Percentiles rank a stretch among this genome's conserved stretches.
Evolutionary conservation across 2,329 filamentous ascomycete species (phyloP).

Genomic region (Furcasterigmium sp.): DNA sequence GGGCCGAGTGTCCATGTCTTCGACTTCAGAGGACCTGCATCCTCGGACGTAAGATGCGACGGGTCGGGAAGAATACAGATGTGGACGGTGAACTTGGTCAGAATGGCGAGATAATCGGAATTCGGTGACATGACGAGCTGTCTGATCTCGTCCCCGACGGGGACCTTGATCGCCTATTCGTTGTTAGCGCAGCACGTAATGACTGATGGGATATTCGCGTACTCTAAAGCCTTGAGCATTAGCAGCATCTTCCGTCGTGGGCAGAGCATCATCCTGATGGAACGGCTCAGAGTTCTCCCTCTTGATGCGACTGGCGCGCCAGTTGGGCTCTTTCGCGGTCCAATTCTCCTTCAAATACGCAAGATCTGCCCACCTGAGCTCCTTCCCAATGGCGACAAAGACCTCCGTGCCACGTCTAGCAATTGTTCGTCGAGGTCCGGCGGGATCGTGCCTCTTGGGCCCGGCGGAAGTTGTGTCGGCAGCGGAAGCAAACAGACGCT

Average conservation of each 20-base stretch:
- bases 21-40: conserved; percentile 65
- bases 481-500: conserved; percentile 64
- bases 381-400: conserved; percentile 81
- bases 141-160: conserved; percentile 75
- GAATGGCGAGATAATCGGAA: conserved; percentile 74
- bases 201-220: conserved; percentile 16
- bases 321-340: conserved; percentile 22
- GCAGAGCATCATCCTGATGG: conserved; percentile 25
- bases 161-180: conserved; percentile 65
- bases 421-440: conserved; percentile 60
- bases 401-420: conserved; percentile 80
- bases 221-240: conserved; percentile 42
- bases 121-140: conserved; percentile 83
- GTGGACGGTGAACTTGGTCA: conserved; percentile 83
- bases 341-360: conserved; percentile 66
- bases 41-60: conserved; percentile 66
- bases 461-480: conserved; percentile 27
- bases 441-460: conserved; percentile 35
- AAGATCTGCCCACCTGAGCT: conserved; percentile 89
- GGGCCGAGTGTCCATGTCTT: conserved; percentile 91
- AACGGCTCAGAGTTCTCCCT: conserved; percentile 37
- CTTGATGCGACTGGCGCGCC: conserved; percentile 37
- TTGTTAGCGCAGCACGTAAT: background rate
- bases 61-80: conserved; percentile 80
- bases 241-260: conserved; percentile 17